Evolutionary conservation across 495 filamentous ascomycete species (phyloP), one percentile per base, ranked within the genome.

Genomic region (Podospora pseudoanserina): DNA sequence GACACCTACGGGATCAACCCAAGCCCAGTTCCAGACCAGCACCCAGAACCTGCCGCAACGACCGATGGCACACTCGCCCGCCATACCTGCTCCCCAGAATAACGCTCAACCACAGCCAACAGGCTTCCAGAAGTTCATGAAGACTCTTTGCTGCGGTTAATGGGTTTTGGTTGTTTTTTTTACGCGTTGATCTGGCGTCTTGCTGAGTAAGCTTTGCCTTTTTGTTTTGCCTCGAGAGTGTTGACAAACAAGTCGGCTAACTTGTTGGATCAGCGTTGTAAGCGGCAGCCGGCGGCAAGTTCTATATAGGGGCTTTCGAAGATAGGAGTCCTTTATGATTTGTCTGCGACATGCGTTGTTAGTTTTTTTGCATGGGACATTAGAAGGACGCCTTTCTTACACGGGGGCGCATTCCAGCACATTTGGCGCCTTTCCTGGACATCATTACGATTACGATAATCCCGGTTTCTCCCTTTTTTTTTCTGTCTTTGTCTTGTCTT

Each of bases 11-110:
- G 89, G 89, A 70, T 94, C 91, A 73, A 94, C 90, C 66, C 90
- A 92, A 78, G 92, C 93, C 67, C 93, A 96, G 75, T 96, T 96
- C 83, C 91, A 93, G 81, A 91, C 89, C 83, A 93, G 91, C 79
- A 91, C 89, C 73, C 90, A 92, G 72, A 93, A 96, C 79, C 86
- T 96, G 67, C 88, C 90, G 28, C 86, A 86, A 68, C 84, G 88
- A 69, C 84, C 90, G 74, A 88, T 84, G 65, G 81, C 81, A 23
- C 88, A 88, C 72, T 85, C 84, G 66, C 80, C 78, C 32, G 79
- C 85, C 77, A 81, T 80, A 69, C 86, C 86, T 69, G 72, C 70
- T 60, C 73, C 63, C 71, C 72, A 70, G 68, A 73, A 71, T 78
- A 85, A 81, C 65, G 80, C 80, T 65, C 74, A 78, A 65, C 74